phyloP scores from a whole-genome alignment of 2,329 filamentous ascomycete species.

The Epichloe festucae region DNA sequence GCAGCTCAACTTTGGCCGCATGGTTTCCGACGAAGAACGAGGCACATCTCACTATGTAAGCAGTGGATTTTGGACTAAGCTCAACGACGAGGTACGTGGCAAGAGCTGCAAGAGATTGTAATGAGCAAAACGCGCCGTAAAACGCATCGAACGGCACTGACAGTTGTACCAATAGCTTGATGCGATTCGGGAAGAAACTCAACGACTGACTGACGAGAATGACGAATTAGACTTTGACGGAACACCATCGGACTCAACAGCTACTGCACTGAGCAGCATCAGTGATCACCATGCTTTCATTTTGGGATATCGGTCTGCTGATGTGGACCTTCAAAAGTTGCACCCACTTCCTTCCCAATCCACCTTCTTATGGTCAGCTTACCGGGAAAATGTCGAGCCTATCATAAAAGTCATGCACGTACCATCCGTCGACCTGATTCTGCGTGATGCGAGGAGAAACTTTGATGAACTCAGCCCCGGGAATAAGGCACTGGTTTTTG shows the following conservation, averaged over 20 bases:
- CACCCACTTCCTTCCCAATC: conserved; percentile 56
- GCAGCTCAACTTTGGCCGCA: conserved; percentile 45
- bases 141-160: background rate
- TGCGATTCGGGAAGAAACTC: conserved; percentile 35
- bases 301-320: conserved; percentile 59
- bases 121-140: background rate
- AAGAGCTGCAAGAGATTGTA: background rate
- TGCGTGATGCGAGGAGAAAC: conserved; percentile 48
- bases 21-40: conserved; percentile 57
- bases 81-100: conserved; percentile 53
- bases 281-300: conserved; percentile 58
- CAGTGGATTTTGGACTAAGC: conserved; percentile 62
- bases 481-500: conserved; percentile 51
- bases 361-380: conserved; percentile 55
- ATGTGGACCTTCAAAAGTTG: conserved; percentile 49
- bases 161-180: conserved; percentile 16
- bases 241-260: conserved; percentile 31
- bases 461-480: conserved; percentile 42
- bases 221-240: conserved; percentile 48
- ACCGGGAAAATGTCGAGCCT: conserved; percentile 61
- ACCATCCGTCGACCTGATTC: conserved; percentile 48
- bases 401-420: conserved; percentile 60
- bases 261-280: conserved; percentile 17
- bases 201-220: conserved; percentile 31
- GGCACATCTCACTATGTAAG: conserved; percentile 61